A percentile compares a stretch with the other conserved stretches of the same genome.
Evolutionary conservation across 805 yeast genomes (phyloP).

Genomic region (Blastobotrys chiropterorum): DNA sequence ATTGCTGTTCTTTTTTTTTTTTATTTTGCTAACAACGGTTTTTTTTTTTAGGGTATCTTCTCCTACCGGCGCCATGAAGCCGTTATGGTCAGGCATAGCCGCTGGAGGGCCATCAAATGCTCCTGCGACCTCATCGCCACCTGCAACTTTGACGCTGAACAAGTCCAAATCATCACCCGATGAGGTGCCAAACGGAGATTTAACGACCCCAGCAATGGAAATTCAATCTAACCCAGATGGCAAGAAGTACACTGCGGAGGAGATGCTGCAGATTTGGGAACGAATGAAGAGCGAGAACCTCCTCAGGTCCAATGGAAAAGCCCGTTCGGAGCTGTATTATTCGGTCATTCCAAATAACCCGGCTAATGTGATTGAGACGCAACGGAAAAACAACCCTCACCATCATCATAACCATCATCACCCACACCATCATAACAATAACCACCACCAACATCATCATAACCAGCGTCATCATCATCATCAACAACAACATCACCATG

Average conservation of each 20-base stretch:
- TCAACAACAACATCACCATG: not conserved
- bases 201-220: not conserved
- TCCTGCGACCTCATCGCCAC: slow-evolving; percentile 5
- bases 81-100: not conserved
- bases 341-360: slow-evolving; percentile 27
- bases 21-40: no score
- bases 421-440: not conserved
- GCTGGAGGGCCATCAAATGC: not conserved
- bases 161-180: not conserved
- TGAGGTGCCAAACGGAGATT: not conserved
- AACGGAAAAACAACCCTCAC: not conserved
- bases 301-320: slow-evolving; percentile 19
- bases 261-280: slow-evolving; percentile 49
- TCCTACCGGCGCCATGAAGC: no score
- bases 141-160: slow-evolving; percentile 4
- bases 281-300: slow-evolving; percentile 32
- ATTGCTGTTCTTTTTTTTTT: no score
- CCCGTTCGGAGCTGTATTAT: slow-evolving; percentile 28
- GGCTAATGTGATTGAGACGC: slow-evolving; percentile 7
- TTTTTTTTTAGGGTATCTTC: no score
- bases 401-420: not conserved
- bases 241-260: slow-evolving; percentile 43
- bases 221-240: slow-evolving; percentile 34
- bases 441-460: not conserved
- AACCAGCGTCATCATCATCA: not conserved